Base-by-base conservation (phyloP, 129 eudicot species). In the Calendula officinalis region DNA sequence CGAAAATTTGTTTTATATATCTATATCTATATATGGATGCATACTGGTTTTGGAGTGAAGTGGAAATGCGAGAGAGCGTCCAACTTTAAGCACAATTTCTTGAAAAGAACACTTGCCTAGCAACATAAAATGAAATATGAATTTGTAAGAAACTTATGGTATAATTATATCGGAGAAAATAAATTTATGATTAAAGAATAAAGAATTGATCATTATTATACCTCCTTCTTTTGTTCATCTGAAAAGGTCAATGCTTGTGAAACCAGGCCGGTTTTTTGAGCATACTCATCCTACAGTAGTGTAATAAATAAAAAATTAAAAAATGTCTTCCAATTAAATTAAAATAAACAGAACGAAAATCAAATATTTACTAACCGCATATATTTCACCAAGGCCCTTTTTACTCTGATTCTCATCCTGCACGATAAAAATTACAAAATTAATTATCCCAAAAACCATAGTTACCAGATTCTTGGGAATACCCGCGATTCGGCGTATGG, bases 1-100 rank as follows among this genome's bases (percentile, higher is more conserved):
- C 7, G 44, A 9, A 61, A 5, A 40, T 48, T 22, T 1, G 5
- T 2, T 1, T 22, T 13, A 5, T 22, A 22, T 22, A 22, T 22
- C 39, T 17, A 52, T 11, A 41, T 6, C 6, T 32, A 34, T n/a
- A 56, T 38, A 27, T 38, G 36, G 72, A 77, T 50, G 33, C 78
- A 62, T 92, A 88, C 99, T 51, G 99, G 96, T 77, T 88, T 92
- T 59, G 96, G 96, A 54, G 96, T 80, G 80, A 92, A 92, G 80
- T 88, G 95, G 87, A 92, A 92, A 72, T 92, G 99, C 7, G 99
- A 88, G 40, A 92, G 82, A 42, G 99, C 99, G 65, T 92, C 96
- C 87, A 88, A 76, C 78, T 88, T 88, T 66, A 85, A 47, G 62
- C 96, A 85, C 22, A 92, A 68, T 67, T 71, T 83, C 86, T 92